Base-by-base conservation (phyloP, 768 basidiomycete genomes). In the Candolleomyces aberdarensis region DNA sequence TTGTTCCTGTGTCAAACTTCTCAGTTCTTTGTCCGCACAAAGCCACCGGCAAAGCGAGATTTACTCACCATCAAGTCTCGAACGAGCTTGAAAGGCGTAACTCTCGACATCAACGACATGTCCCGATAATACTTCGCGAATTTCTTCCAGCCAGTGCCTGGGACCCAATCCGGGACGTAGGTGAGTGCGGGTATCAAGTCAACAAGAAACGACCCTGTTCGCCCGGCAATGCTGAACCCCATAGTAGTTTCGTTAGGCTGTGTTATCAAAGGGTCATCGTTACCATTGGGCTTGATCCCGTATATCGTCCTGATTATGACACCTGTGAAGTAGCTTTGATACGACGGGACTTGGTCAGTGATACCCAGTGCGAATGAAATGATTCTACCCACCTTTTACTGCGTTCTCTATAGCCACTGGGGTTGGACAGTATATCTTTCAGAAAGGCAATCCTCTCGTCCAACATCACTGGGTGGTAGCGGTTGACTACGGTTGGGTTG, bases 141-240 rank as follows among this genome's bases (percentile, higher is more conserved):
- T 39, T 69, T 70, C 64, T 83, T 78, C 73, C 81, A 83, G 1
- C 63, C 63, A 7, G 80, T 78, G 9, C 81, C 80, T 6, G 81
- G 82, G 48, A 82, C 64, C 81, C 81, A 81, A 17, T 74, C 66
- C 1, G 82, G 82, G 44, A 83, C 69, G 58, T 80, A 67, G 46
- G 74, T 74, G 59, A 83, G 73, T 75, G 56, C 14, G n/a, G 46
- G 41, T 1, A 62, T 61, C 7, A 60, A 43, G 40, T 71, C 70
- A 5, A 67, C 67, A 3, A 63, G 40, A 29, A 64, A 69, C 0
- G 63, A 57, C 22, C 65, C 65, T 5, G 56, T 48, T 5, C 29
- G 43, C 11, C 44, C 50, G 5, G 47, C 50, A 3, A 58, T 41
- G 32, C 47, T 53, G 13, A 63, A 41, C 13, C 51, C 59, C 3